phyloP scores from a whole-genome alignment of 2,329 filamentous ascomycete species.

The Dothideomycetes sp. region DNA sequence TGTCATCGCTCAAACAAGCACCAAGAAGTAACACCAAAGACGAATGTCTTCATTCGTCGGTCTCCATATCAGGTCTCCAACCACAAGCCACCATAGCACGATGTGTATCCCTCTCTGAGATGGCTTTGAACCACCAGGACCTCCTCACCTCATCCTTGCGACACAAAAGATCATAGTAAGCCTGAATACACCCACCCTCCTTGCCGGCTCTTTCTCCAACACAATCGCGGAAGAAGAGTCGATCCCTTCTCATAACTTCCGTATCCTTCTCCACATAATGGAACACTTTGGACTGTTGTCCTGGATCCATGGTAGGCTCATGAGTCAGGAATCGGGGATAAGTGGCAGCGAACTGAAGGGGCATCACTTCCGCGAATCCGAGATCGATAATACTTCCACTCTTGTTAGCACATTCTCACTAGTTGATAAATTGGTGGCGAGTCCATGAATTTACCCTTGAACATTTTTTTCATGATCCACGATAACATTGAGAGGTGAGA shows the following conservation, averaged over 20 bases:
- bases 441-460: no score
- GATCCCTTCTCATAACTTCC: not conserved
- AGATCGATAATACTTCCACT: not conserved
- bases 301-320: no score
- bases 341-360: not conserved
- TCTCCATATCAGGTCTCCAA: not conserved
- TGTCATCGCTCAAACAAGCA: no score
- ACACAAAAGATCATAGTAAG: not conserved
- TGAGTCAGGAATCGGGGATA: conserved; percentile 3
- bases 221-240: not conserved
- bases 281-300: not conserved
- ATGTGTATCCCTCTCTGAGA: not conserved
- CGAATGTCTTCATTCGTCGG: no score
- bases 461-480: not conserved
- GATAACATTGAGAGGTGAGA: not conserved
- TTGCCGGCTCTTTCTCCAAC: not conserved
- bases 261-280: not conserved
- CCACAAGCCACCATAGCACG: not conserved
- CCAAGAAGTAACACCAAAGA: no score
- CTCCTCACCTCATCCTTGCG: not conserved
- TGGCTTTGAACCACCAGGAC: conserved; percentile 1
- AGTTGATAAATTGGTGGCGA: not conserved
- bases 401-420: not conserved
- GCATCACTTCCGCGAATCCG: not conserved
- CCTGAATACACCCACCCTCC: not conserved